Evolutionary conservation across 1,284 basidiomycete species (phyloP).

Genomic region (Moesziomyces globuligerus): DNA sequence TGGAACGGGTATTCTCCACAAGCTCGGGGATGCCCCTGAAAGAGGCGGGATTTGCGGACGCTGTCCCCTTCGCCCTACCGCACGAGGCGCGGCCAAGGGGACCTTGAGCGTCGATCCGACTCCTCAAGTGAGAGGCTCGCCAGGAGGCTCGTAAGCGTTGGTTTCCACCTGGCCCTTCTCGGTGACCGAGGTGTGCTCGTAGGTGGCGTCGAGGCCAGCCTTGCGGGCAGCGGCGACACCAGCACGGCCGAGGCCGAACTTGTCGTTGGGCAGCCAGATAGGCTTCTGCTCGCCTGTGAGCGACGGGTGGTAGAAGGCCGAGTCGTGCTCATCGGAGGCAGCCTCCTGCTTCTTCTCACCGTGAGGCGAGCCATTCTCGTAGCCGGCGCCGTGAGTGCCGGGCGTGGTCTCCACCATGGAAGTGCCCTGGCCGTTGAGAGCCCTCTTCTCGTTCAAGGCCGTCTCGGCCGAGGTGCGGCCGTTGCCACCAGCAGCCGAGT

Average conservation of each 20-base stretch:
- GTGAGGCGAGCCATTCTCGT: constrained; percentile 17
- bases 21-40: no score
- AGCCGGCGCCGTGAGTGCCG: constrained; percentile 12
- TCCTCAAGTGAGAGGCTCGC: constrained; percentile 52
- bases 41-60: no score
- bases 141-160: constrained; percentile 60
- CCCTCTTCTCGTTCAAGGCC: constrained; percentile 52
- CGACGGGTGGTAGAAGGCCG: constrained; percentile 61
- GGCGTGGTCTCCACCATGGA: constrained; percentile 16
- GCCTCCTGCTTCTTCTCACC: constrained; percentile 15
- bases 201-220: constrained; percentile 59
- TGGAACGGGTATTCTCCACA: background rate
- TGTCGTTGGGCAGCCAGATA: constrained; percentile 66
- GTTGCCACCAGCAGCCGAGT: constrained; percentile 16
- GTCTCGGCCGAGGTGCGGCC: constrained; percentile 42
- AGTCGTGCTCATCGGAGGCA: constrained; percentile 28
- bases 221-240: constrained; percentile 55
- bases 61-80: no score
- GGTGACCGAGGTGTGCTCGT: constrained; percentile 54
- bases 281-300: constrained; percentile 58
- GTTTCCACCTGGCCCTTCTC: constrained; percentile 62
- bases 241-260: constrained; percentile 60
- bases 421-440: constrained; percentile 17
- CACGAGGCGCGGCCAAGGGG: no score
- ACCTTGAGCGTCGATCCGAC: background rate